Conservation (phyloP, 1,139 yeast genomes). For the Candida tunisiensis region DNA sequence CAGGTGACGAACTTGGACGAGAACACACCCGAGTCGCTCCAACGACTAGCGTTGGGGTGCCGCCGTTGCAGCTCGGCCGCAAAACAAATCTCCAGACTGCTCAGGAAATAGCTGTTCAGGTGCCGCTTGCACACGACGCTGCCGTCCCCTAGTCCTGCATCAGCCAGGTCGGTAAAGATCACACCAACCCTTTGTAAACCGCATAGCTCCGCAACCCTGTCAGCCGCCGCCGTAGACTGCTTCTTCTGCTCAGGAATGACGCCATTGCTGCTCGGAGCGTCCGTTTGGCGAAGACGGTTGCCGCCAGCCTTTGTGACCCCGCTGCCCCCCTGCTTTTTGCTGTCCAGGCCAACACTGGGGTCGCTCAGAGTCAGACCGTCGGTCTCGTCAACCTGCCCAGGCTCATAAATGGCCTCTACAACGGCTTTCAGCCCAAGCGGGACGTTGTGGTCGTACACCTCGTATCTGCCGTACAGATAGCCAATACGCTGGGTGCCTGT, state of each 20-base stretch:
- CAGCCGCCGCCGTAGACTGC: constrained; percentile 19
- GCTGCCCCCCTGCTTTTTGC: constrained; percentile 29
- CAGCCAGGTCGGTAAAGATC: constrained; percentile 79
- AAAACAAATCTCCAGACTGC: constrained; percentile 74
- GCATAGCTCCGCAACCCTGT: constrained; percentile 37
- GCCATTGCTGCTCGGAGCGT: too few relatives aligned
- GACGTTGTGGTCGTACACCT: constrained; percentile 56
- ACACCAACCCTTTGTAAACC: constrained; percentile 68
- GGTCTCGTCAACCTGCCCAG: constrained; percentile 72
- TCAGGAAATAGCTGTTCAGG: constrained; percentile 74
- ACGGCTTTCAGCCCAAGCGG: constrained; percentile 91
- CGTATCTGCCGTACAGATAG: constrained; percentile 67
- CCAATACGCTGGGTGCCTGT: constrained; percentile 85
- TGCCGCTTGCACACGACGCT: constrained; percentile 87
- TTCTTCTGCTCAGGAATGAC: constrained; percentile 2
- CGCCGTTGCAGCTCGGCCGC: constrained; percentile 63
- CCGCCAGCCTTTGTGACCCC: constrained; percentile 8
- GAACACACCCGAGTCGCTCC: constrained; percentile 48
- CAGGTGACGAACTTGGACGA: constrained; percentile 91
- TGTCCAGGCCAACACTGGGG: too few relatives aligned
- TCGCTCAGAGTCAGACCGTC: constrained; percentile 64
- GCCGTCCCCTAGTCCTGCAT: constrained; percentile 76
- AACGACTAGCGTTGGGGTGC: constrained; percentile 50
- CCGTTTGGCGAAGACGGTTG: too few relatives aligned
- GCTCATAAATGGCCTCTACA: constrained; percentile 87